Percentiles rank a stretch among this genome's conserved stretches.
Conservation (phyloP, 2,329 filamentous ascomycete genomes). For the Ophiostoma montium region DNA sequence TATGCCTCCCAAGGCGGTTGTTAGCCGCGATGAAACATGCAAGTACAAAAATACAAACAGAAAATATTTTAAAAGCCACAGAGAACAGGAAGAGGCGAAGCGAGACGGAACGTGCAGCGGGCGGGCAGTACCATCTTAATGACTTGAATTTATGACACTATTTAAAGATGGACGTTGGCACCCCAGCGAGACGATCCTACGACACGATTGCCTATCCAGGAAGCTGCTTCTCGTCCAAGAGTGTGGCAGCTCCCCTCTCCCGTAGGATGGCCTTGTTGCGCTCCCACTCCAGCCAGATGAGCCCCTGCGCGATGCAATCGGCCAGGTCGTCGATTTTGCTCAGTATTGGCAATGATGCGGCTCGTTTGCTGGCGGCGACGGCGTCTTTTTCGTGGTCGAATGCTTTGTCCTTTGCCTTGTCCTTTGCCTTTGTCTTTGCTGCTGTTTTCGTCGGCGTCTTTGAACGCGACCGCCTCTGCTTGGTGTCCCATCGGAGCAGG, state of each 20-base stretch:
- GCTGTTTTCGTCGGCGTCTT: neutral
- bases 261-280: conserved; percentile 32
- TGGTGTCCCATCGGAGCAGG: conserved; percentile 9
- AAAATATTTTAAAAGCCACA: too few species aligned
- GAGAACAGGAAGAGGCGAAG: too few species aligned
- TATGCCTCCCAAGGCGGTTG: too few species aligned
- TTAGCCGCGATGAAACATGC: too few species aligned
- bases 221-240: too few species aligned
- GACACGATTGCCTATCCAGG: too few species aligned
- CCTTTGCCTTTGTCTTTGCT: neutral
- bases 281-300: conserved; percentile 68
- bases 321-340: conserved; percentile 70
- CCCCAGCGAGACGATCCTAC: too few species aligned
- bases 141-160: too few species aligned
- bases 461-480: neutral
- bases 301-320: conserved; percentile 63
- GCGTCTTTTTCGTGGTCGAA: conserved; percentile 3
- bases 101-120: too few species aligned
- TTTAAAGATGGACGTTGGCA: neutral
- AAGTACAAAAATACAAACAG: too few species aligned
- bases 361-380: neutral
- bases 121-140: too few species aligned
- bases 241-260: conserved; percentile 18
- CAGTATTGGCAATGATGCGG: conserved; percentile 1
- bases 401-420: neutral